Evolutionary conservation across 176 grass and related monocot species (phyloP), one percentile per base, ranked within the genome.

Genomic region (Oryza meridionalis): DNA sequence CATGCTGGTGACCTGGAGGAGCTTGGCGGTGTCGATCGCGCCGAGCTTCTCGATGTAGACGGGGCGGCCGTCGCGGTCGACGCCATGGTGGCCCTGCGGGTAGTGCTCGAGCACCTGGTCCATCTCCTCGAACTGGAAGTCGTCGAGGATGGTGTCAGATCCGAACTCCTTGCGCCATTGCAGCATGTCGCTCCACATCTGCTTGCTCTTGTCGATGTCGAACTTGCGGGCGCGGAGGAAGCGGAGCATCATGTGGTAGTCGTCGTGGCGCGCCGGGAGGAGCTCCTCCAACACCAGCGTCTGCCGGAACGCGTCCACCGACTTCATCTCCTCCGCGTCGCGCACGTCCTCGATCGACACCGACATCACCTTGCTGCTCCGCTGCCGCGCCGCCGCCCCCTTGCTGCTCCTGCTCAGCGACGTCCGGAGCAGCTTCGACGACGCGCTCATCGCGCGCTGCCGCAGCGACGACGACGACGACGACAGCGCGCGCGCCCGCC

Each of bases 231-330:
- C 95, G 62, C 63, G 81, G 27, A 94, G 87, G 89, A 94, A 94
- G 4, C 92, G 90, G 12, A 99, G 93, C 96, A 99, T 99, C 96
- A 92, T 96, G 88, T 99, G 96, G 91, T 99, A 99, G 82, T 99
- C 93, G 87, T 99, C 96, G 84, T 99, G 96, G 31, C 86, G 83
- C 0, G 96, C 91, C 4, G 96, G 96, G 17, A 99, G 96, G 25
- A 99, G 85, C 91, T 99, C 96, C 88, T 99, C 96, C 2, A 96
- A 89, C 50, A 99, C 88, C 11, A 96, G 93, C 68, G 82, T 99
- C 83, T 99, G 93, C 40, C 96, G 91, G 82, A 99, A 96, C 69
- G 96, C 93, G 80, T 99, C 96, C 35, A 99, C 96, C n/a, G 92
- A 79, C 11, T 87, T 84, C 86, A 92, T 92, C 77, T 99, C 96